Evolutionary conservation across 768 basidiomycete species (phyloP).

Genomic region (Calocybe cyanea): DNA sequence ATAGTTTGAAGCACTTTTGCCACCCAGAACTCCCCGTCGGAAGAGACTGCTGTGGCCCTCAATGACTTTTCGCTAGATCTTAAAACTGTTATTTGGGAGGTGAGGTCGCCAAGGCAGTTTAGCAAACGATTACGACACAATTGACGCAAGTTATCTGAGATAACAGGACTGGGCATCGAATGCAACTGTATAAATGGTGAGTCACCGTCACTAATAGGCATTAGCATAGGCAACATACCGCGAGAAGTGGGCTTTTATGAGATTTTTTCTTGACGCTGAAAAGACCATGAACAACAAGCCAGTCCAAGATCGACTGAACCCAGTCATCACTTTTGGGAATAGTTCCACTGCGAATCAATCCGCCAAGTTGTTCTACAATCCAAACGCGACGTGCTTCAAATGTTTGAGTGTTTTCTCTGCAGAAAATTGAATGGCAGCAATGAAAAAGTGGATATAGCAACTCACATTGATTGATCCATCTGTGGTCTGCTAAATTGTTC

Average conservation of each 20-base stretch:
- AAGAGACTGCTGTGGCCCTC: constrained; percentile 58
- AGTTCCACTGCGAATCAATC: constrained; percentile 72
- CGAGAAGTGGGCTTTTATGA: constrained; percentile 53
- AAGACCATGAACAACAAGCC: constrained; percentile 78
- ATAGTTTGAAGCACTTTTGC: constrained; percentile 59
- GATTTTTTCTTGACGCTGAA: constrained; percentile 74
- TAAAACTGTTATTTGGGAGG: constrained; percentile 46
- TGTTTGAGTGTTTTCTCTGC: constrained; percentile 40
- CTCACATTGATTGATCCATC: constrained; percentile 37
- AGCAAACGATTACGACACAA: constrained; percentile 70
- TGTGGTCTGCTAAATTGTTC: constrained; percentile 49
- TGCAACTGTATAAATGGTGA: constrained; percentile 46
- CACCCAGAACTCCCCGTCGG: constrained; percentile 80
- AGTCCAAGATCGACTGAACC: constrained; percentile 72
- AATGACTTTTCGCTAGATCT: constrained; percentile 51
- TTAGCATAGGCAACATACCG: constrained; percentile 41
- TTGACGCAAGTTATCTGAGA: constrained; percentile 69
- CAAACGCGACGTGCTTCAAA: constrained; percentile 64
- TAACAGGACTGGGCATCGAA: constrained; percentile 55
- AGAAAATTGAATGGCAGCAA: constrained; percentile 7
- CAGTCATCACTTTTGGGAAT: constrained; percentile 80
- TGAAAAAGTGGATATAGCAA: no score
- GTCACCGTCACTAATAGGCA: neutral
- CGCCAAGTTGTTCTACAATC: constrained; percentile 83
- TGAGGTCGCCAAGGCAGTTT: constrained; percentile 70